Evolutionary conservation across 345 rosid species (phyloP).

Genomic region (Acer negundo): DNA sequence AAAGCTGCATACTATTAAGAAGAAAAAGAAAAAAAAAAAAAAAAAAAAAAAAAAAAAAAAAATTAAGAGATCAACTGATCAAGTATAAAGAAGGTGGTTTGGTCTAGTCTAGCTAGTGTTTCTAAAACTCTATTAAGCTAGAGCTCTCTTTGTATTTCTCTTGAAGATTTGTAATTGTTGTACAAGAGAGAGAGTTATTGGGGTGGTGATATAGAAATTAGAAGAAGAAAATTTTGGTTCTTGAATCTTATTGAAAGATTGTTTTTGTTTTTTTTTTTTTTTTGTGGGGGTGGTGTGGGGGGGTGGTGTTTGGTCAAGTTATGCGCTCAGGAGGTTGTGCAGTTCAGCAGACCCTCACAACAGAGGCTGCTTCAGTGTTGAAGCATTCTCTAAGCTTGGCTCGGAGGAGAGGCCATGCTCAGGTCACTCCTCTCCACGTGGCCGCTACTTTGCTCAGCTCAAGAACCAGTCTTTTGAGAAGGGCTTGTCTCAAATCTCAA

Average conservation of each 20-base stretch:
- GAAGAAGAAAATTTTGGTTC: constrained; percentile 14
- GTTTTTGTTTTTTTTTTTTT: too few species aligned
- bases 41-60: constrained; percentile 9
- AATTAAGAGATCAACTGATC: constrained; percentile 28
- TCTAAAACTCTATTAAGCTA: constrained; percentile 35
- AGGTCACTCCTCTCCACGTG: constrained; percentile 82
- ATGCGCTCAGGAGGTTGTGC: constrained; percentile 96
- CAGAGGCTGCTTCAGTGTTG: constrained; percentile 96
- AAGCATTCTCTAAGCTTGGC: constrained; percentile 93
- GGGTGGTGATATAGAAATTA: constrained; percentile 11
- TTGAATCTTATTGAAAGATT: too few species aligned
- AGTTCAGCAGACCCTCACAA: constrained; percentile 93
- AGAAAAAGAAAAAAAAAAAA: constrained; percentile 6
- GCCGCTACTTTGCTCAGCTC: constrained; percentile 52
- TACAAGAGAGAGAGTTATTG: constrained; percentile 23
- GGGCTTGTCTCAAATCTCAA: constrained; percentile 55
- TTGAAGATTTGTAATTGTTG: not conserved
- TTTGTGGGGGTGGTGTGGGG: constrained; percentile 46
- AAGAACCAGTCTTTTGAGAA: constrained; percentile 44
- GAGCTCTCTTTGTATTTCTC: constrained; percentile 11
- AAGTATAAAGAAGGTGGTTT: constrained; percentile 47
- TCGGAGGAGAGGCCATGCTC: constrained; percentile 92
- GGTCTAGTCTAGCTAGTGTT: constrained; percentile 34
- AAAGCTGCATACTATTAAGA: constrained; percentile 23
- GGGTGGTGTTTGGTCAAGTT: constrained; percentile 60